Evolutionary conservation across 1,139 yeast species (phyloP), one percentile per base, ranked within the genome.

Genomic region (Petasospora fabianii): DNA sequence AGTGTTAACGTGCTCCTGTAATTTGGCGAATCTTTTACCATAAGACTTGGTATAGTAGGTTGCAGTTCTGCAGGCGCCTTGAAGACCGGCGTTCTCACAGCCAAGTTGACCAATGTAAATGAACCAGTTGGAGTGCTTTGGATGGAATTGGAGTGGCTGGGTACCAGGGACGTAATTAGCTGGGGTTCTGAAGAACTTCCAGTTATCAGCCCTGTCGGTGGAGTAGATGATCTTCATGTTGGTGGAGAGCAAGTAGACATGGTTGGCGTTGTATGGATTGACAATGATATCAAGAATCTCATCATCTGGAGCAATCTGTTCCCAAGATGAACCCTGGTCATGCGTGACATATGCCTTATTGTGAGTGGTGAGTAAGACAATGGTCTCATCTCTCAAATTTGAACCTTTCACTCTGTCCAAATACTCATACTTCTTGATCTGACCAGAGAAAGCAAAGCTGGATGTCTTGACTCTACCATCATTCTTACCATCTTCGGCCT

Each of bases 261-360:
- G 74, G 35, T 85, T 80, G 7, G 81, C 73, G 53, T 75, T 72
- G 48, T 69, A 71, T 7, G 77, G 74, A 38, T 92, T 92, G 38
- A 79, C 73, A 35, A 69, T 68, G 31, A 84, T 71, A 11, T 75
- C 77, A 9, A 71, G 48, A 31, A 86, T 69, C 66, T 22, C 70
- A 12, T 71, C 80, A 26, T 66, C 66, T 16, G 75, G 61, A 11
- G 68, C 73, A 16, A 78, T 66, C 48, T 65, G 66, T 24, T 69
- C 71, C 69, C 92, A 83, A 1, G 65, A 61, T 4, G 68, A 60
- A 19, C 97, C 97, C 34, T 94, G 95, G 60, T 88, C 82, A 54
- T 79, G 84, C 1, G 96, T 56, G 45, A 56, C 80, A 80, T 38
- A 65, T 55, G 56, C 71, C 29, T 60, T 58, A 38, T 65, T 60